Evolutionary conservation across 345 rosid species (phyloP), one percentile per base, ranked within the genome.

Genomic region (Microcos paniculata): DNA sequence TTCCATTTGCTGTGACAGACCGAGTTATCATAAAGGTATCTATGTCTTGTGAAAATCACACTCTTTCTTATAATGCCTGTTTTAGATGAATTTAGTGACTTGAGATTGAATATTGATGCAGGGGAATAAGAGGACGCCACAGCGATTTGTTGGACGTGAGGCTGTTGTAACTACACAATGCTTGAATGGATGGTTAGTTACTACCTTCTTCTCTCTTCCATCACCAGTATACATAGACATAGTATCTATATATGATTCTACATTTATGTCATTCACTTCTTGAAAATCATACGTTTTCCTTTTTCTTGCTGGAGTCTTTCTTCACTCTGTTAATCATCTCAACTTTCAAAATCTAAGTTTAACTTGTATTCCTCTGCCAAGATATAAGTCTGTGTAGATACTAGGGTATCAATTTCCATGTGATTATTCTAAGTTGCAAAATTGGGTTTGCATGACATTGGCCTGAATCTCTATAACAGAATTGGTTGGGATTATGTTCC

Each of bases 71-170:
- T 52, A 78, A 49, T 30, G 59, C 16, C 18, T 62, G 56, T 73
- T 49, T 23, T 73, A 57, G 6, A 58, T 57, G 67, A 77, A 77
- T 65, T 35, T 77, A 62, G 66, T 56, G 57, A 76, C 70, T 38
- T 23, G 78, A 69, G 24, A 61, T 69, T 26, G 35, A 70, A n/a
- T n/a, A n/a, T 72, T 85, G 79, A 62, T 68, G 42, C 80, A 94
- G 98, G 98, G 98, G 73, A 94, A 94, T 94, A 94, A 91, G 82
- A 90, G 98, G 85, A 94, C 96, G 13, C 98, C 97, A 6, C 88
- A 84, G 75, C 89, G 93, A 62, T 94, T 94, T 88, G 98, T 94
- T 45, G 98, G 97, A 76, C 97, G 98, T 33, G 91, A 89, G 84
- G 97, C 98, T 62, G 87, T 92, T 62, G 94, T 92, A 64, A 94